Base-by-base conservation (phyloP, 176 grass and related monocot species). In the maize (Zea mays) region DNA sequence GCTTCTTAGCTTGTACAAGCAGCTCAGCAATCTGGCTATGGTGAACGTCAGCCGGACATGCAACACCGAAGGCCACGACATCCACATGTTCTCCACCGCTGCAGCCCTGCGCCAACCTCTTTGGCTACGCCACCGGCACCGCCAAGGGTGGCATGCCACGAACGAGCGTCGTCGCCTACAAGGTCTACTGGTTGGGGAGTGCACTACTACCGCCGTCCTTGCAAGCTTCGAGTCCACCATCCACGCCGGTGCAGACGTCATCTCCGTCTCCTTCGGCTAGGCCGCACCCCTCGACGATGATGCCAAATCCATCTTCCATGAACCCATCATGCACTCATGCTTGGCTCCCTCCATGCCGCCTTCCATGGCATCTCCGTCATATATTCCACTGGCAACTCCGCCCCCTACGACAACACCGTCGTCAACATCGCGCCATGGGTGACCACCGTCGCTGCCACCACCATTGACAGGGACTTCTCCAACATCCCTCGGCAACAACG, bases 21-120 rank as follows among this genome's bases (percentile, higher is more conserved):
- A n/a, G n/a, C 15, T 47, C 1, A 5, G 4, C 17, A 61, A 82
- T 40, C 87, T 79, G 3, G 4, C 16, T 1, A 39, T 12, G 4
- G 61, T 79, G 43, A 21, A 41, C 15, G 16, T 8, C 50, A 80
- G 85, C 75, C 85, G 88, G n/a, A 74, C 88, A 12, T 88, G 93
- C 35, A 90, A 97, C 62, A 74, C 46, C 16, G 88, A 89, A 8
- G 93, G 93, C 8, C 93, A 97, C 56, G 90, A 88, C 78, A 83
- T 86, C 21, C 93, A 97, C 86, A 93, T 90, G 39, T 90, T 97
- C 13, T 97, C 93, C 27, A 97, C 90, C 0, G 73, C 43, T 93
- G 84, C 73, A 88, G 42, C 78, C 86, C 0, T 71, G 84, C 36
- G 88, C 88, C 10, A 91, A 10, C 78, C 80, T 92, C 47, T 97